Percentiles rank a stretch among this genome's conserved stretches.
These are phyloP conservation scores for Talaromyces pinophilus DNA, from an alignment of 2,329 filamentous ascomycete genomes.

Conservation along the genomic window DNA sequence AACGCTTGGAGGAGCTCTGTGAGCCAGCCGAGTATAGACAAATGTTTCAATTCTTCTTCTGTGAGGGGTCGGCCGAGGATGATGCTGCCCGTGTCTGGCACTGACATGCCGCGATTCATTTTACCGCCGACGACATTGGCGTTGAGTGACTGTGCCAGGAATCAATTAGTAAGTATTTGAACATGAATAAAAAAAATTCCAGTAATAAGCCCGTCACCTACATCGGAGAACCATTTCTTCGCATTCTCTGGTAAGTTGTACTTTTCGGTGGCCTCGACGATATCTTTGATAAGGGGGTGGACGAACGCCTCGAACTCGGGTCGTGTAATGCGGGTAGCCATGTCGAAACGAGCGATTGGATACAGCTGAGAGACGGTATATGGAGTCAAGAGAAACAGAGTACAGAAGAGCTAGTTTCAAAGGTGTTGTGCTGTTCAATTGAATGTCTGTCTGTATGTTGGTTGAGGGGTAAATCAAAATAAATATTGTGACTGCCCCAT, in stretches of 20 bases:
- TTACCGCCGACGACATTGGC: conserved; percentile 91
- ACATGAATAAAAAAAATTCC: not conserved
- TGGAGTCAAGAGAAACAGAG: not conserved
- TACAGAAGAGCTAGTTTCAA: not conserved
- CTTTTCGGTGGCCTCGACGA: conserved; percentile 73
- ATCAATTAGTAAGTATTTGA: not conserved
- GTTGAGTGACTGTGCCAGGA: conserved; percentile 66
- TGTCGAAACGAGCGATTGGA: conserved; percentile 32
- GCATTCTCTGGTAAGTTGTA: conserved; percentile 83
- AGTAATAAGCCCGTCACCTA: conserved; percentile 38
- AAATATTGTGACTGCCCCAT: conserved; percentile 3
- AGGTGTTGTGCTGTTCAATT: not conserved
- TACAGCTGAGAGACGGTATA: not conserved
- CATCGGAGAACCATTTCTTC: conserved; percentile 82
- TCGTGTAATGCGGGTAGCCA: conserved; percentile 71
- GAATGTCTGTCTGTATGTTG: not conserved
- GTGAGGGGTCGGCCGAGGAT: conserved; percentile 71
- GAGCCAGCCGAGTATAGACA: conserved; percentile 91
- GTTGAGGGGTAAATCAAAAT: conserved; percentile 6
- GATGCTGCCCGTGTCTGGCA: conserved; percentile 84
- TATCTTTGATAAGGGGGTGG: conserved; percentile 78
- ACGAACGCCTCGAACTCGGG: conserved; percentile 86
- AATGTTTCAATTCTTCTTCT: conserved; percentile 82
- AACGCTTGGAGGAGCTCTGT: conserved; percentile 98
- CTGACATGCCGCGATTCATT: conserved; percentile 98